A percentile compares a stretch with the other conserved stretches of the same genome.
These are phyloP conservation scores for Elaeis oleifera DNA, from an alignment of 202 grass and related monocot genomes.

Conservation along the genomic window DNA sequence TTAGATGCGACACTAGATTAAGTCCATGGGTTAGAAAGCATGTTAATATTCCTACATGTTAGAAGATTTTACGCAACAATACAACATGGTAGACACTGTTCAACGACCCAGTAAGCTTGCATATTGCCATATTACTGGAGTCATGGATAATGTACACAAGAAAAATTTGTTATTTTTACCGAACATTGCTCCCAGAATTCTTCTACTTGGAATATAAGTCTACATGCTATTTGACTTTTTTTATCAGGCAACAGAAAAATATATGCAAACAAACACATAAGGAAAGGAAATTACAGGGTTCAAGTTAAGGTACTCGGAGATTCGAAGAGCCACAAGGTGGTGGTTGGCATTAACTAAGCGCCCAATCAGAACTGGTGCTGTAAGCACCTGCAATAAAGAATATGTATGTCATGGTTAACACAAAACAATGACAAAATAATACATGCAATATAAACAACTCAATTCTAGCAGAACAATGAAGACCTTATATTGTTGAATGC, in stretches of 20 bases:
- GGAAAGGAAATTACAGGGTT: slow-evolving; percentile 57
- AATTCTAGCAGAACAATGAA: slow-evolving; percentile 18
- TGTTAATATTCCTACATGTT: too few species aligned
- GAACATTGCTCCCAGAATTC: neutral
- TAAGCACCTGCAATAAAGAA: slow-evolving; percentile 57
- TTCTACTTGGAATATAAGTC: neutral
- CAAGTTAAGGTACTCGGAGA: slow-evolving; percentile 88
- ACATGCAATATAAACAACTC: neutral
- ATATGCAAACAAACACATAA: neutral
- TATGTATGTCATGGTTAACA: slow-evolving; percentile 6
- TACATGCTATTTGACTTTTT: neutral
- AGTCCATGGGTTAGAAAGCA: too few species aligned
- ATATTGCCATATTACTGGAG: too few species aligned
- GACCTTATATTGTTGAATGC: slow-evolving; percentile 90
- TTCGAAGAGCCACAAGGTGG: slow-evolving; percentile 85
- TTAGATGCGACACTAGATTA: too few species aligned
- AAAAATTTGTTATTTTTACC: too few species aligned
- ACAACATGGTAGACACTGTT: too few species aligned
- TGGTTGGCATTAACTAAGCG: slow-evolving; percentile 82
- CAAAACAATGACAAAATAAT: slow-evolving; percentile 13
- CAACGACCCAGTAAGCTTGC: too few species aligned
- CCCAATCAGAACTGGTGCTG: slow-evolving; percentile 71
- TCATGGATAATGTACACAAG: too few species aligned
- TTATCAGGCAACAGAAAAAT: neutral
- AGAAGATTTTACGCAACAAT: too few species aligned